Percentiles rank a stretch among this genome's conserved stretches.
These are phyloP conservation scores for Leucosporidium yakuticum DNA, from an alignment of 768 basidiomycete genomes.

Conservation along the genomic window DNA sequence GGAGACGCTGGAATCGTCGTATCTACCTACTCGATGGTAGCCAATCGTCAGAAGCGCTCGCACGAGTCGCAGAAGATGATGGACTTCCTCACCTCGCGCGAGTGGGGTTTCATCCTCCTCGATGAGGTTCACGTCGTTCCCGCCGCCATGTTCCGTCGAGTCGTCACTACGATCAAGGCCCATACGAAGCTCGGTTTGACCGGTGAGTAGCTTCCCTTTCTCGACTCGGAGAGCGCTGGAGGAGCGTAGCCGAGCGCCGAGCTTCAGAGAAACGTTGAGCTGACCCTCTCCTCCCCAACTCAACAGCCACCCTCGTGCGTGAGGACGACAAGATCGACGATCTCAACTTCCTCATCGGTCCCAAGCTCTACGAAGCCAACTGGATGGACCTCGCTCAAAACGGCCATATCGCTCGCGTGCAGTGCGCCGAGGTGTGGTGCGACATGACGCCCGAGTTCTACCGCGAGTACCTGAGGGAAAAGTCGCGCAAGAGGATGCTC, in stretches of 20 bases:
- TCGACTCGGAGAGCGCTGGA: not conserved
- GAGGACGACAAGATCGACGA: constrained; percentile 99
- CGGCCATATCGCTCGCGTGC: constrained; percentile 99
- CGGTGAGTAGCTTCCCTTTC: constrained; percentile 50
- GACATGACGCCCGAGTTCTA: constrained; percentile 99
- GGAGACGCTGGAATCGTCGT: constrained; percentile 97
- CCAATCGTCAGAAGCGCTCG: constrained; percentile 96
- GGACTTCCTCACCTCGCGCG: constrained; percentile 95
- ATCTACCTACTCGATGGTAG: constrained; percentile 99
- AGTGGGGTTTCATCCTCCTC: constrained; percentile 96
- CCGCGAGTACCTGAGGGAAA: constrained; percentile 88
- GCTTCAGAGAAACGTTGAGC: not conserved
- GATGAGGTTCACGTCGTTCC: constrained; percentile 99
- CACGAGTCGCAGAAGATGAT: constrained; percentile 99
- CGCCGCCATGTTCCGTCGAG: constrained; percentile 95
- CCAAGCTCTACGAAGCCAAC: constrained; percentile 98
- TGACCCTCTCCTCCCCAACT: constrained; percentile 2
- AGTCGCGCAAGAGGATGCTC: constrained; percentile 87
- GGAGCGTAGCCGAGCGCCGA: not conserved
- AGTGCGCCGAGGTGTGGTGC: constrained; percentile 99
- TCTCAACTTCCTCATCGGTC: constrained; percentile 98
- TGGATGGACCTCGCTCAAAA: constrained; percentile 99
- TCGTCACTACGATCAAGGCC: constrained; percentile 96
- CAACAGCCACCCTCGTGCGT: constrained; percentile 87
- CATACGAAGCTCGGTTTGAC: constrained; percentile 97